phyloP scores from a whole-genome alignment of 2,329 filamentous ascomycete genomes.

The Tolypocladium amazonense region DNA sequence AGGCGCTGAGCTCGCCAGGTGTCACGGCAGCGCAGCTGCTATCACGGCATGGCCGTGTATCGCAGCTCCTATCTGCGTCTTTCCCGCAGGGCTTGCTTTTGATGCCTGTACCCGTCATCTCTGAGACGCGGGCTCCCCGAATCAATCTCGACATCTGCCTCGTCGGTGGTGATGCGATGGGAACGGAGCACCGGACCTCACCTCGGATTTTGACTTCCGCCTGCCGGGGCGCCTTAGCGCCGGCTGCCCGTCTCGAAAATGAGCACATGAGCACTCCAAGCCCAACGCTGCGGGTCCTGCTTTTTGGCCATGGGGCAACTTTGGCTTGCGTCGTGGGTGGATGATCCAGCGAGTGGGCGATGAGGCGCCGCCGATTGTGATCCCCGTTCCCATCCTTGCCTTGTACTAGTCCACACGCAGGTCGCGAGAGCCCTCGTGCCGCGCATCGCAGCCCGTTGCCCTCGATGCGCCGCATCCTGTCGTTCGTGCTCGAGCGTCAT shows the following conservation, averaged over 20 bases:
- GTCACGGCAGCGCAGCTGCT: neutral
- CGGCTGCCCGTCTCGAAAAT: constrained; percentile 28
- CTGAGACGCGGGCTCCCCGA: neutral
- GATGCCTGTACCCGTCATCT: neutral
- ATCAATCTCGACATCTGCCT: neutral
- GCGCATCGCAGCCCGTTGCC: neutral
- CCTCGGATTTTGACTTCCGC: neutral
- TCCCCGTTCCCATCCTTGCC: neutral
- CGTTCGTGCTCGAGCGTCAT: neutral
- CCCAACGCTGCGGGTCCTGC: constrained; percentile 26
- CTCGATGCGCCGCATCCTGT: neutral
- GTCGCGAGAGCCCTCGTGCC: neutral
- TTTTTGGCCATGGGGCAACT: neutral
- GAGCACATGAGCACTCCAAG: constrained; percentile 34
- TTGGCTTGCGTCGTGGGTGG: neutral
- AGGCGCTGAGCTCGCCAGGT: neutral
- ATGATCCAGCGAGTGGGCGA: neutral
- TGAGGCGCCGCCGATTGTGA: constrained; percentile 1
- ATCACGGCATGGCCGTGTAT: neutral
- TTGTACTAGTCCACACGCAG: neutral
- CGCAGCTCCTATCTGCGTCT: neutral
- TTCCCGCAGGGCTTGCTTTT: neutral
- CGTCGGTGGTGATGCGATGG: neutral
- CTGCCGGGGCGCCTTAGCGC: constrained; percentile 24
- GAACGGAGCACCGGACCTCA: neutral